These are phyloP conservation scores for Raffaelea deltoideospora DNA, from an alignment of 2,329 filamentous ascomycete genomes.

Conservation along the genomic window DNA sequence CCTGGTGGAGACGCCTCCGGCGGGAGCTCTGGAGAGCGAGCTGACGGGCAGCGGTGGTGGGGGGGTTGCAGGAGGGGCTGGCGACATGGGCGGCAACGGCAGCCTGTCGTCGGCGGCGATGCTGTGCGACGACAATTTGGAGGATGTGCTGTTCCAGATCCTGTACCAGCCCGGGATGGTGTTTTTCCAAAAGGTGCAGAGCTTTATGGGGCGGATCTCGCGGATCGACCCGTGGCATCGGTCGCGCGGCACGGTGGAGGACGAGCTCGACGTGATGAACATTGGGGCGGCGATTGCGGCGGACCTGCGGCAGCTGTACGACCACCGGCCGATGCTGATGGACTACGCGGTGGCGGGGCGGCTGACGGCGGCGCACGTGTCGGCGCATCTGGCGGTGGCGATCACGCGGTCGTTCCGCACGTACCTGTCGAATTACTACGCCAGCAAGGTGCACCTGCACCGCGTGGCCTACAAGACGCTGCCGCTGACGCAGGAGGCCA, in stretches of 20 bases:
- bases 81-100: conserved; percentile 6
- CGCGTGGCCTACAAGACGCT: conserved; percentile 39
- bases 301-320: conserved; percentile 34
- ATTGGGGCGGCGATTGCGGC: conserved; percentile 32
- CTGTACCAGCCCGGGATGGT: conserved; percentile 38
- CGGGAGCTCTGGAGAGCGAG: conserved; percentile 19
- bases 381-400: conserved; percentile 29
- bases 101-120: conserved; percentile 6
- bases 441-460: conserved; percentile 39
- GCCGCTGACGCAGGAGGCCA: conserved; percentile 33
- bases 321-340: conserved; percentile 36
- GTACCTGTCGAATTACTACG: conserved; percentile 40
- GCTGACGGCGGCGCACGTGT: conserved; percentile 30
- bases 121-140: conserved; percentile 19
- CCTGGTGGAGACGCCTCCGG: conserved; percentile 27
- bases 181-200: conserved; percentile 43
- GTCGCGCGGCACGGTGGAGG: conserved; percentile 37
- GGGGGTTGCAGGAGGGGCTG: no score
- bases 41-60: no score
- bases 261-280: conserved; percentile 43
- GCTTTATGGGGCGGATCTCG: conserved; percentile 40
- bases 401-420: conserved; percentile 38
- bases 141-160: conserved; percentile 37
- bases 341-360: conserved; percentile 38
- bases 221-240: conserved; percentile 42